Base-by-base conservation (phyloP, 805 yeast genomes). In the Pichia phayaonensis region DNA sequence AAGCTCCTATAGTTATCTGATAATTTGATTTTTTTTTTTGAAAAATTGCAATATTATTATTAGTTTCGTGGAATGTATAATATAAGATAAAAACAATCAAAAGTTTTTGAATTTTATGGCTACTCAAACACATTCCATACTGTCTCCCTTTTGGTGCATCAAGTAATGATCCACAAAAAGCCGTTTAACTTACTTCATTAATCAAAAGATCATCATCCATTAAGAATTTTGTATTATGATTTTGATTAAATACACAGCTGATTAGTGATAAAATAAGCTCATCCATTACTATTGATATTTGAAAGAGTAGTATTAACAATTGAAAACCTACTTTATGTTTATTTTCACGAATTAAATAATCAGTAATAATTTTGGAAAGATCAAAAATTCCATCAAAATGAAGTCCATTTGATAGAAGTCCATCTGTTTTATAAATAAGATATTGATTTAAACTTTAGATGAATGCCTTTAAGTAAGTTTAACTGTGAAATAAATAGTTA, bases 401-500 rank as follows among this genome's bases (percentile, higher is more conserved):
- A 8, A 61, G 29, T 1, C 78, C 79, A 16, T 74, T 60, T 1
- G 77, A 75, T 18, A 72, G 62, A 3, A 53, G 27, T 46, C 75
- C 59, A 56, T 67, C 67, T 4, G 60, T 56, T 46, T 62, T 63
- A 18, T 48, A 34, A 4, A 47, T 68, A 59, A 90, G 80, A 69
- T 92, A 87, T 27, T 72, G 64, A 70, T 88, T 90, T 58, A 78
- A 73, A 67, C 90, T 97, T 66, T 97, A 81, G 50, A 90, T 75
- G 10, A 96, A 94, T 10, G 97, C 95, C 74, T 90, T 90, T 48
- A 89, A 90, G 66, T 80, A 88, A 4, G 97, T 75, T 47, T 70
- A 71, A 61, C 84, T 86, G 67, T 84, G 84, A 10, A 95, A 72
- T 47, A 67, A 67, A 60, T 87, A 86, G 44, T 95, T 96, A 24